A percentile compares a stretch with the other conserved stretches of the same genome.
These are phyloP conservation scores for Solanum virginianum DNA, from an alignment of 257 asterid genomes.

Conservation along the genomic window DNA sequence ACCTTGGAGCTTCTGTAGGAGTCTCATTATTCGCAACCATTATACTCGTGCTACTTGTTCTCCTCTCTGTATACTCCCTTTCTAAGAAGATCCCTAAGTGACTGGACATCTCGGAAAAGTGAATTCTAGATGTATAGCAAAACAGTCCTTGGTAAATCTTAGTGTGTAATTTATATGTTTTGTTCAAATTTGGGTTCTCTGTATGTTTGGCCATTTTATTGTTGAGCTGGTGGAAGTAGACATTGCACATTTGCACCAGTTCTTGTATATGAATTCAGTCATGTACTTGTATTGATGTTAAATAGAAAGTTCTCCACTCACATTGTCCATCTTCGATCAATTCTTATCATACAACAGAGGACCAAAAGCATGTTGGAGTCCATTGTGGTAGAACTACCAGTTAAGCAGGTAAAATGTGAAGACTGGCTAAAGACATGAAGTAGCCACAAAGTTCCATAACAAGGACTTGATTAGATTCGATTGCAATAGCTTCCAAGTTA, in stretches of 20 bases:
- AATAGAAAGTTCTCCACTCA: background rate
- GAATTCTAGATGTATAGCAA: background rate
- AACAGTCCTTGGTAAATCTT: background rate
- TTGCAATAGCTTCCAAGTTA: background rate
- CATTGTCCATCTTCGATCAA: background rate
- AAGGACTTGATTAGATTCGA: background rate
- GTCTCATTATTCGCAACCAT: slow-evolving; percentile 44
- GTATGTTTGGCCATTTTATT: slow-evolving; percentile 1
- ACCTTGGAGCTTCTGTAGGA: slow-evolving; percentile 43
- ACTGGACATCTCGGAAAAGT: background rate
- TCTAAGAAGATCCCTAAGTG: slow-evolving; percentile 61
- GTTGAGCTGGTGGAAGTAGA: no score
- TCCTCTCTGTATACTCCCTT: slow-evolving; percentile 41
- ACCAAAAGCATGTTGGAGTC: background rate
- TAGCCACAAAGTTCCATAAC: background rate
- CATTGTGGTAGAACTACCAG: background rate
- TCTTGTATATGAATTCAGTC: background rate
- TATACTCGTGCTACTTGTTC: slow-evolving; percentile 36
- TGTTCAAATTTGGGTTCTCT: slow-evolving; percentile 1
- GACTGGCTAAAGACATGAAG: background rate
- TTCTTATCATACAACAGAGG: background rate
- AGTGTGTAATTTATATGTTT: background rate
- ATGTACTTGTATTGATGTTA: background rate
- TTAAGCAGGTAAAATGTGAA: background rate
- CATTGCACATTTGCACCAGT: background rate